phyloP scores from a whole-genome alignment of 805 yeast species.

The Debaryomyces castellii region DNA sequence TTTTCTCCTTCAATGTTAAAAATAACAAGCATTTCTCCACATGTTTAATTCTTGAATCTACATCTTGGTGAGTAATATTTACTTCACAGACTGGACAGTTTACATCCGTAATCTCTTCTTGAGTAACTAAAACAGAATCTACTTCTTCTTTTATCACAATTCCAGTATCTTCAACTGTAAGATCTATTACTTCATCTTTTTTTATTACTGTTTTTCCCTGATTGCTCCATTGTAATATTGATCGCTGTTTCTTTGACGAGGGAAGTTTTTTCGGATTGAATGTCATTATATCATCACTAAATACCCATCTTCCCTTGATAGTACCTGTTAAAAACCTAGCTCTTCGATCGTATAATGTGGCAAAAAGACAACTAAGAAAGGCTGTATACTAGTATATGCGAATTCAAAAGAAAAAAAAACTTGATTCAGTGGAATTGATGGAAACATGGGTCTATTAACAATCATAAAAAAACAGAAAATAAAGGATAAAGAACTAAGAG shows the following conservation, averaged over 20 bases:
- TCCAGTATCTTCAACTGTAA: constrained; percentile 10
- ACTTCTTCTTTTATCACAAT: not conserved
- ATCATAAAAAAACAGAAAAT: constrained; percentile 79
- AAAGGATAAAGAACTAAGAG: constrained; percentile 74
- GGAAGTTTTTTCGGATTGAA: not conserved
- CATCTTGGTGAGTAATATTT: constrained; percentile 34
- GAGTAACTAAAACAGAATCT: constrained; percentile 1
- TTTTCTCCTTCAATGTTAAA: constrained; percentile 30
- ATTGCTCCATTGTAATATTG: constrained; percentile 22
- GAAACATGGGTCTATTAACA: constrained; percentile 72
- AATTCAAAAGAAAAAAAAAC: not conserved
- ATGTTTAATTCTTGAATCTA: constrained; percentile 50
- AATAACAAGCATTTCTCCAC: constrained; percentile 52
- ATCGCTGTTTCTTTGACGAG: constrained; percentile 17
- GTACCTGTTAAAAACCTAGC: not conserved
- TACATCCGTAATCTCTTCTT: constrained; percentile 3
- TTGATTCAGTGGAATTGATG: not conserved
- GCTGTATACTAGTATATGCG: not conserved
- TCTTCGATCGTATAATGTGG: not conserved
- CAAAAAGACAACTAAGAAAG: not conserved
- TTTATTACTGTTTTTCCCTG: not conserved
- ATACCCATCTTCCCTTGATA: not conserved
- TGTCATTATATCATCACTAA: not conserved
- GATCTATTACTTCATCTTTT: constrained; percentile 12
- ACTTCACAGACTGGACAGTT: constrained; percentile 56